A percentile compares a stretch with the other conserved stretches of the same genome.
Conservation (phyloP, 1,284 basidiomycete genomes). For the Singerocomus inundabilis region DNA sequence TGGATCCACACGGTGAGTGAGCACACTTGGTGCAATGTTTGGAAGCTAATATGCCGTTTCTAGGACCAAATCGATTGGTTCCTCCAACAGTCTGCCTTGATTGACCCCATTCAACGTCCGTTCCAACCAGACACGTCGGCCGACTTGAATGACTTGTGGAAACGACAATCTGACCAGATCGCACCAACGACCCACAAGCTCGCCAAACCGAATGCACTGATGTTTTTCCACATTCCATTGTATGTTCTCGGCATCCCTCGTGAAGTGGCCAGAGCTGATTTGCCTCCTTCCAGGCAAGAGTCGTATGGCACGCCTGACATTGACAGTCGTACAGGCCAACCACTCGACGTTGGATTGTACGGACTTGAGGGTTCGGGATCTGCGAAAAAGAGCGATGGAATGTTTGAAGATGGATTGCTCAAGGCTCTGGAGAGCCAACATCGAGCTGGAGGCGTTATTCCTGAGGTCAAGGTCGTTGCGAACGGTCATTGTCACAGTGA, state of each 20-base stretch:
- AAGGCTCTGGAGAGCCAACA: conserved; percentile 65
- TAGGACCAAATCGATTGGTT: conserved; percentile 87
- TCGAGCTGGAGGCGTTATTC: conserved; percentile 45
- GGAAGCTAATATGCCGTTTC: not conserved
- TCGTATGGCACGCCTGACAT: conserved; percentile 58
- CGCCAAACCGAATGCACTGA: conserved; percentile 87
- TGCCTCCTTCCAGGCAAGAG: conserved; percentile 49
- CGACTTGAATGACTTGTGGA: conserved; percentile 68
- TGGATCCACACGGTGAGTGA: conserved; percentile 64
- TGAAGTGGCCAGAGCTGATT: not conserved
- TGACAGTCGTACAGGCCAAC: conserved; percentile 52
- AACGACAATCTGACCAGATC: conserved; percentile 52
- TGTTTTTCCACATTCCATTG: conserved; percentile 96
- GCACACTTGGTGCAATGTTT: not conserved
- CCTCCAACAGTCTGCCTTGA: conserved; percentile 70
- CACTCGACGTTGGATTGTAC: conserved; percentile 65
- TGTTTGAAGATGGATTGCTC: conserved; percentile 79
- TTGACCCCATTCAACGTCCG: conserved; percentile 74
- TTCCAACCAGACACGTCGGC: conserved; percentile 73
- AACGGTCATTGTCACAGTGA: conserved; percentile 85
- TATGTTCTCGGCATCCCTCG: conserved; percentile 44
- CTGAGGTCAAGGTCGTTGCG: conserved; percentile 80
- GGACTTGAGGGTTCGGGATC: conserved; percentile 61
- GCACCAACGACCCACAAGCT: conserved; percentile 54
- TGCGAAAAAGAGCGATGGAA: conserved; percentile 72